Percentiles rank a stretch among this genome's conserved stretches.
These are phyloP conservation scores for Bonnemaisonia californica DNA, from an alignment of 31 red algal genomes.

Conservation along the genomic window DNA sequence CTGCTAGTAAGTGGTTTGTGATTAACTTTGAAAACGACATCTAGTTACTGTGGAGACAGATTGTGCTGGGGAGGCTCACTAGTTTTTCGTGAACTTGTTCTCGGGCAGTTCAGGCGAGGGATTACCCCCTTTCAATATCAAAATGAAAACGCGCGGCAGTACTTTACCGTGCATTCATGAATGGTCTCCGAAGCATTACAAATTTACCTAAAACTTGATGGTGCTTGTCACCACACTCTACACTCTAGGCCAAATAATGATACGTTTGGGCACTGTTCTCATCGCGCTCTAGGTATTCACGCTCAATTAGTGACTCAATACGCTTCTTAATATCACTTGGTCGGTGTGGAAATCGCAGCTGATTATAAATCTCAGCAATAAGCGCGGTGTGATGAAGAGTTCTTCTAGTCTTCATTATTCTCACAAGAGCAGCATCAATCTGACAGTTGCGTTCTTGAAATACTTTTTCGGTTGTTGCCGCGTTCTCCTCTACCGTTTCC, in stretches of 20 bases:
- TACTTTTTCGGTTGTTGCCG: conserved; percentile 79
- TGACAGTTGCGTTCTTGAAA: conserved; percentile 93
- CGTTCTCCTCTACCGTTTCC: conserved; percentile 90
- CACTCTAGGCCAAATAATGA: conserved; percentile 83
- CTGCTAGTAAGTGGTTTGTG: too few relatives aligned
- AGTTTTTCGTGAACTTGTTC: too few relatives aligned
- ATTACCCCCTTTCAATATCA: too few relatives aligned
- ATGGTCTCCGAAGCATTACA: too few relatives aligned
- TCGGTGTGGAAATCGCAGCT: conserved; percentile 85
- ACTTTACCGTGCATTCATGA: too few relatives aligned
- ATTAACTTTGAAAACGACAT: too few relatives aligned
- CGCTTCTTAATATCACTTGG: conserved; percentile 94
- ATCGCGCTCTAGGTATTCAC: conserved; percentile 95
- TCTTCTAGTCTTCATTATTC: conserved; percentile 93
- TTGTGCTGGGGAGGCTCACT: too few relatives aligned
- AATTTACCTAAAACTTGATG: background rate
- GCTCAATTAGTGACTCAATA: conserved; percentile 95
- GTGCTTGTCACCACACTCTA: background rate
- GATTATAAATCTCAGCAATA: conserved; percentile 81
- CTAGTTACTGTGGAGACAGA: too few relatives aligned
- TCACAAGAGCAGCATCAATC: conserved; percentile 96
- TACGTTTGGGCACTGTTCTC: conserved; percentile 81
- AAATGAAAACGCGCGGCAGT: too few relatives aligned
- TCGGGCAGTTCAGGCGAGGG: too few relatives aligned
- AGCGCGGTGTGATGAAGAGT: conserved; percentile 79